Percentiles rank a stretch among this genome's conserved stretches.
phyloP scores from a whole-genome alignment of 805 yeast genomes.

The Candida germanica region DNA sequence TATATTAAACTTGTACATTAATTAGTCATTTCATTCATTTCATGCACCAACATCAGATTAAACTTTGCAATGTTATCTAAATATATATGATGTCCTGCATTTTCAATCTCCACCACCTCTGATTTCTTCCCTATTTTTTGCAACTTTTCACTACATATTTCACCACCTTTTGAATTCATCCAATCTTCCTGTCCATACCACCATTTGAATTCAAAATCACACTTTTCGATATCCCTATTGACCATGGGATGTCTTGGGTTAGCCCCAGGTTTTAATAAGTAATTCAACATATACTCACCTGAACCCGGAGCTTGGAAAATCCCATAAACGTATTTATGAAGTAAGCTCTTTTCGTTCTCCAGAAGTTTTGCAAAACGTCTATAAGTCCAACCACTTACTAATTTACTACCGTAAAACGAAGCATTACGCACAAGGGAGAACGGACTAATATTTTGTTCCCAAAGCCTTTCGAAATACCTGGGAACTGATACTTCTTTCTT shows the following conservation, averaged over 20 bases:
- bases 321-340: conserved; percentile 79
- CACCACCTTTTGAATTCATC: conserved; percentile 56
- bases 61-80: conserved; percentile 60
- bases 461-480: conserved; percentile 69
- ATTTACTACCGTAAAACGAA: conserved; percentile 78
- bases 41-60: conserved; percentile 47
- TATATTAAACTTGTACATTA: not conserved
- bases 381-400: conserved; percentile 87
- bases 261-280: conserved; percentile 87
- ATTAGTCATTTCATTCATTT: conserved; percentile 39
- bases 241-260: conserved; percentile 73
- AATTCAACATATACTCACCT: conserved; percentile 88
- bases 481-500: conserved; percentile 52
- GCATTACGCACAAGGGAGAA: conserved; percentile 73
- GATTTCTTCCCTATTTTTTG: conserved; percentile 17
- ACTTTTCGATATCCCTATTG: conserved; percentile 45
- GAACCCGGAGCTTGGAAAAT: conserved; percentile 86
- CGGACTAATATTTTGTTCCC: conserved; percentile 89
- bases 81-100: conserved; percentile 78
- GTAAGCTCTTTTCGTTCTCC: conserved; percentile 41
- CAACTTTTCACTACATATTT: conserved; percentile 34
- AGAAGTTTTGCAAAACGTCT: conserved; percentile 69
- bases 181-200: conserved; percentile 76
- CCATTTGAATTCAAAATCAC: conserved; percentile 71
- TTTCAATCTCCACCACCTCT: conserved; percentile 41